Evolutionary conservation across 345 rosid genomes (phyloP).

Genomic region (Melaleuca quinquenervia): DNA sequence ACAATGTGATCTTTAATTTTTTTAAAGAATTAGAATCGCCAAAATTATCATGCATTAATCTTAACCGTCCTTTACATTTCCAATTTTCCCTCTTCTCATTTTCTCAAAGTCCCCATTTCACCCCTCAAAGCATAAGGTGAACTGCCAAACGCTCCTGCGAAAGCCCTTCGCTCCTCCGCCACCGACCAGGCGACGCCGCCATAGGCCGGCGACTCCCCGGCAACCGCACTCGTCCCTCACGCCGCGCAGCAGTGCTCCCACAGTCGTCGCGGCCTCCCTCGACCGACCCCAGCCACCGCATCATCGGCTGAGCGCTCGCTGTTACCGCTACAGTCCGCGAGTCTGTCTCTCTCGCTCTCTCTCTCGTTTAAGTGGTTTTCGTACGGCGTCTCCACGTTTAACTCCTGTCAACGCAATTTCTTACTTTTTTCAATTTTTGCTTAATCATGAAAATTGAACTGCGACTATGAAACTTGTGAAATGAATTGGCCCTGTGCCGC

Average conservation of each 20-base stretch:
- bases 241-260: background rate
- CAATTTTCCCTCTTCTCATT: background rate
- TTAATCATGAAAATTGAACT: background rate
- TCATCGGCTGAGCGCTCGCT: background rate
- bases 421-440: background rate
- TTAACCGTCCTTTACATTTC: background rate
- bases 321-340: background rate
- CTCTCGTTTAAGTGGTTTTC: background rate
- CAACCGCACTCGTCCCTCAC: background rate
- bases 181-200: background rate
- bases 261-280: background rate
- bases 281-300: background rate
- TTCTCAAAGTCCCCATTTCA: background rate
- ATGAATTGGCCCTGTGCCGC: background rate
- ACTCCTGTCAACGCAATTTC: background rate
- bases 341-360: background rate
- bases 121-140: background rate
- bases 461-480: background rate
- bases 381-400: background rate
- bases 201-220: background rate
- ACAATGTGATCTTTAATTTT: background rate
- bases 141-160: background rate
- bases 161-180: background rate
- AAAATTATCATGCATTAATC: background rate
- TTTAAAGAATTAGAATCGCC: background rate